Conservation (phyloP, 73 alveolate species). For the Urostyla sp. region DNA sequence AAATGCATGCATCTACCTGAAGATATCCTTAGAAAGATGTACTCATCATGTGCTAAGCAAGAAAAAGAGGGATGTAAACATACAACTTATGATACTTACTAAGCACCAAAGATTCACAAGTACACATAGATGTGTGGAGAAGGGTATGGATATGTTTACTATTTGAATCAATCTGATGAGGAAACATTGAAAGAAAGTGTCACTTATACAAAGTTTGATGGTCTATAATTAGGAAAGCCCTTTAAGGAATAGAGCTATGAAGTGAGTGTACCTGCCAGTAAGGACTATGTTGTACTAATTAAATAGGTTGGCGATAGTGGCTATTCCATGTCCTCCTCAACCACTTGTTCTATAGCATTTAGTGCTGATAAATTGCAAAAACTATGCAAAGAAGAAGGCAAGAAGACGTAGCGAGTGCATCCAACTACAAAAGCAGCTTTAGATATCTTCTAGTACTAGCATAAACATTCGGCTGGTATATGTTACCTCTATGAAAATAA, state of each 20-base stretch:
- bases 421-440: conserved; percentile 73
- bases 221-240: conserved; percentile 76
- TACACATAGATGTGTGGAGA: conserved; percentile 79
- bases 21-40: conserved; percentile 54
- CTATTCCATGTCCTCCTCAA: conserved; percentile 55
- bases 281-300: conserved; percentile 20
- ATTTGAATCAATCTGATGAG: conserved; percentile 60
- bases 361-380: conserved; percentile 69
- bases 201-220: conserved; percentile 81
- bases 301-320: conserved; percentile 47
- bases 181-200: conserved; percentile 75
- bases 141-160: conserved; percentile 76
- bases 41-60: conserved; percentile 50
- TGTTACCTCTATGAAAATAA: conserved; percentile 84
- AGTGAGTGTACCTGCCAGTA: conserved; percentile 76
- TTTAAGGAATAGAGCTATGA: conserved; percentile 73
- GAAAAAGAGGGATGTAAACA: conserved; percentile 6
- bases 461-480: conserved; percentile 85
- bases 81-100: conserved; percentile 58
- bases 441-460: conserved; percentile 75
- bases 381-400: conserved; percentile 80
- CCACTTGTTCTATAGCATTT: conserved; percentile 48
- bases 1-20: conserved; percentile 29
- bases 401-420: conserved; percentile 75
- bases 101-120: conserved; percentile 77